phyloP scores from a whole-genome alignment of 108 stramenopile genomes.

The Stephanodiscus triporus region DNA sequence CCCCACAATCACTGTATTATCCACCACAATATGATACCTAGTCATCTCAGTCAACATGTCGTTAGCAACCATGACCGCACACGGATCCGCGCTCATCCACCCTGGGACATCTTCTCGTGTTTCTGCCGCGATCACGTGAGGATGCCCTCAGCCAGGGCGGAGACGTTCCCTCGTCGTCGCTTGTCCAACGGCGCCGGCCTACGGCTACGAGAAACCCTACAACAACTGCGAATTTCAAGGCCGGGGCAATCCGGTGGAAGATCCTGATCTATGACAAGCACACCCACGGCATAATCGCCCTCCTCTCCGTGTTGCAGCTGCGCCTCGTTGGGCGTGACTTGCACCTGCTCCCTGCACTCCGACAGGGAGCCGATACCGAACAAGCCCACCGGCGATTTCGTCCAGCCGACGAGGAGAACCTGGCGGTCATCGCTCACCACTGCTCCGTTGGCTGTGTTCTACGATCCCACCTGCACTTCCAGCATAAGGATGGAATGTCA shows the following conservation, averaged over 20 bases:
- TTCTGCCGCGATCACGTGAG: slow-evolving; percentile 75
- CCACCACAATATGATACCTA: too few relatives aligned
- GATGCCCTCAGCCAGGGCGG: slow-evolving; percentile 77
- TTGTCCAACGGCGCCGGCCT: background rate
- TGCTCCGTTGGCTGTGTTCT: slow-evolving; percentile 80
- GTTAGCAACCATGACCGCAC: too few relatives aligned
- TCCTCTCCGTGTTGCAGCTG: slow-evolving; percentile 92
- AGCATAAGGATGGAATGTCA: slow-evolving; percentile 81
- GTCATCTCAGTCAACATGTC: too few relatives aligned
- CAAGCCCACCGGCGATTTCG: slow-evolving; percentile 97
- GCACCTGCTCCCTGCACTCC: slow-evolving; percentile 85
- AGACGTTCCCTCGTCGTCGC: slow-evolving; percentile 10
- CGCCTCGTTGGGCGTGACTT: slow-evolving; percentile 97
- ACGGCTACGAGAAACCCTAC: background rate
- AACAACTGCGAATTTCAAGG: background rate
- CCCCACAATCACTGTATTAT: too few relatives aligned
- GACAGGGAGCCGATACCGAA: slow-evolving; percentile 96
- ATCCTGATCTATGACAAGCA: slow-evolving; percentile 95
- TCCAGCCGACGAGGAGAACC: slow-evolving; percentile 90
- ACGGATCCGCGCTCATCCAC: too few relatives aligned
- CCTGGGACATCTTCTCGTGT: too few relatives aligned
- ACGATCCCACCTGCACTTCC: slow-evolving; percentile 87
- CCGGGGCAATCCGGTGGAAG: slow-evolving; percentile 90
- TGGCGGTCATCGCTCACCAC: slow-evolving; percentile 90
- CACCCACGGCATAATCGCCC: slow-evolving; percentile 94